A percentile compares a stretch with the other conserved stretches of the same genome.
These are phyloP conservation scores for Irineochytrium annulatum DNA, from an alignment of 192 early-diverging fungal species.

Conservation along the genomic window DNA sequence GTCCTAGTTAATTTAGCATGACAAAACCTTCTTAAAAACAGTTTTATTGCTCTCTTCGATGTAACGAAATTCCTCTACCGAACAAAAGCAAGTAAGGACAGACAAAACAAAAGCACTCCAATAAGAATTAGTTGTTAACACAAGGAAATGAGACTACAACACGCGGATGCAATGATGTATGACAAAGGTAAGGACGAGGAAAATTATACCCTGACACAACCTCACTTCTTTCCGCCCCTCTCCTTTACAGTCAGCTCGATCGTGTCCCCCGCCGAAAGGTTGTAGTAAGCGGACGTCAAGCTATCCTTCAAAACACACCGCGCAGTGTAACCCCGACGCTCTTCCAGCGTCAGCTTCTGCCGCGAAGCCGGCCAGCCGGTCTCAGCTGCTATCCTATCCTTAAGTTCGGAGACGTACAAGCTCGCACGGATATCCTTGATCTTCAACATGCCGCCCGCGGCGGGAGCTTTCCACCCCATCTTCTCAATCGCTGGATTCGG, in stretches of 20 bases:
- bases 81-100: no score
- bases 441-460: not conserved
- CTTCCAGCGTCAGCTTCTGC: constrained; percentile 5
- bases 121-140: no score
- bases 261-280: not conserved
- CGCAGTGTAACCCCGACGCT: not conserved
- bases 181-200: no score
- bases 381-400: not conserved
- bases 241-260: constrained; percentile 1
- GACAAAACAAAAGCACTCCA: no score
- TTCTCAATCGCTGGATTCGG: not conserved
- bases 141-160: no score
- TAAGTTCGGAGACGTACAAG: not conserved
- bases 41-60: no score
- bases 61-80: no score
- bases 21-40: no score
- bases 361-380: not conserved
- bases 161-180: no score
- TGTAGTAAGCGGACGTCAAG: not conserved
- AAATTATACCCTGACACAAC: no score
- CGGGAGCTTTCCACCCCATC: not conserved
- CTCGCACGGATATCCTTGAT: not conserved
- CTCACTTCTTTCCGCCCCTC: not conserved
- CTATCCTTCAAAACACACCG: not conserved
- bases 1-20: no score